A percentile compares a stretch with the other conserved stretches of the same genome.
These are phyloP conservation scores for Plenodomus tracheiphilus DNA, from an alignment of 2,329 filamentous ascomycete genomes.

Conservation along the genomic window DNA sequence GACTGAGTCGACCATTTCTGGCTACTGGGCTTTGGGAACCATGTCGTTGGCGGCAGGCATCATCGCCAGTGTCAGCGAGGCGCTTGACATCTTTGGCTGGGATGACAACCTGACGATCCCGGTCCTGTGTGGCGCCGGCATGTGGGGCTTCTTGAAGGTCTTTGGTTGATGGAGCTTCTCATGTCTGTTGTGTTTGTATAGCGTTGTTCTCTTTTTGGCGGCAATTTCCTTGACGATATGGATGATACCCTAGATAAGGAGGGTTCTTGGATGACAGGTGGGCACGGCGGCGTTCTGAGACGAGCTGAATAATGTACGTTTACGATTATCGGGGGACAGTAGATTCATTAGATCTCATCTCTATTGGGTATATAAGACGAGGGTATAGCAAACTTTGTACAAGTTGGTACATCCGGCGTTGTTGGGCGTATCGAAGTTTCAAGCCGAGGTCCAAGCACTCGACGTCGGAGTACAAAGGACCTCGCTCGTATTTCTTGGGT, in stretches of 20 bases:
- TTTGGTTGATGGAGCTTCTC: conserved; percentile 59
- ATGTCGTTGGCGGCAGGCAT: conserved; percentile 89
- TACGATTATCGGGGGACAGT: background rate
- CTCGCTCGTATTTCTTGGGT: too few relatives aligned
- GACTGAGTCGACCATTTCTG: conserved; percentile 65
- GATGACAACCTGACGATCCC: conserved; percentile 98
- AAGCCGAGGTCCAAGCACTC: conserved; percentile 16
- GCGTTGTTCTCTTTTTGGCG: background rate
- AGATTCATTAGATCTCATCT: conserved; percentile 1
- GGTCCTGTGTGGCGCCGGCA: conserved; percentile 81
- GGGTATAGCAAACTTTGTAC: conserved; percentile 10
- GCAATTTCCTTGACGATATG: background rate
- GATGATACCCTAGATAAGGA: conserved; percentile 17
- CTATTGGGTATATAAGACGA: conserved; percentile 1
- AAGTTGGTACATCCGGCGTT: conserved; percentile 16
- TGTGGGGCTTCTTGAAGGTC: conserved; percentile 88
- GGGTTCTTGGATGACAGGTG: conserved; percentile 8
- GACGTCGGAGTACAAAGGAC: background rate
- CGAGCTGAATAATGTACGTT: conserved; percentile 1
- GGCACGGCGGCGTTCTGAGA: conserved; percentile 11
- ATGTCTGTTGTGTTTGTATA: conserved; percentile 1
- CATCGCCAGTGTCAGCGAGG: conserved; percentile 84
- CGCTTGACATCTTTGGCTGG: conserved; percentile 88
- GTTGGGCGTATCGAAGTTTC: conserved; percentile 19
- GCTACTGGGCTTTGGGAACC: conserved; percentile 72